Conservation (phyloP, 805 yeast species). For the Debaryomyces maramus region DNA sequence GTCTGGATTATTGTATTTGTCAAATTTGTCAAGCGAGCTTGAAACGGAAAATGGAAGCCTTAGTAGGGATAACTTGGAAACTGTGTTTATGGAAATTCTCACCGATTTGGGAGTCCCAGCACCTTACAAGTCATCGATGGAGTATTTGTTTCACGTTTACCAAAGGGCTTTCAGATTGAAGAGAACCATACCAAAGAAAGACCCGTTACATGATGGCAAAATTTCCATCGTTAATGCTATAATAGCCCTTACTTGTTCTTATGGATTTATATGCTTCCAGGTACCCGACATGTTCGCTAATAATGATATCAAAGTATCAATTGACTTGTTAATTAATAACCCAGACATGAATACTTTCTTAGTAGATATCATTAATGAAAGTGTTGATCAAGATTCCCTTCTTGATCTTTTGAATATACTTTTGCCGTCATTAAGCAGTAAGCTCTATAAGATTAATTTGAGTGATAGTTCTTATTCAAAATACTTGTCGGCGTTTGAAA, state of each 20-base stretch:
- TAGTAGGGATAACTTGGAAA: slow-evolving; percentile 42
- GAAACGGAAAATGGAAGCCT: slow-evolving; percentile 16
- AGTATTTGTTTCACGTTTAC: slow-evolving; percentile 50
- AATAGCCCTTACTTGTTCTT: slow-evolving; percentile 53
- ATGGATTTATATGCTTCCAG: slow-evolving; percentile 68
- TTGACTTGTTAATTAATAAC: slow-evolving; percentile 24
- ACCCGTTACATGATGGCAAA: slow-evolving; percentile 37
- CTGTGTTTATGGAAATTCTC: slow-evolving; percentile 53
- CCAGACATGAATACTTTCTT: slow-evolving; percentile 41
- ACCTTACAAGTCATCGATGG: slow-evolving; percentile 37
- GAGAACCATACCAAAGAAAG: slow-evolving; percentile 44
- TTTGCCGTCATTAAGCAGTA: slow-evolving; percentile 43
- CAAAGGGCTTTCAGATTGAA: slow-evolving; percentile 37
- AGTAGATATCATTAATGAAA: slow-evolving; percentile 53
- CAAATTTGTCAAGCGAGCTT: slow-evolving; percentile 25
- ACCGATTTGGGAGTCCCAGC: slow-evolving; percentile 52
- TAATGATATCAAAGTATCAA: slow-evolving; percentile 31
- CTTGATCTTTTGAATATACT: slow-evolving; percentile 59
- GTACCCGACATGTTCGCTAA: slow-evolving; percentile 61
- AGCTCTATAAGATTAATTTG: slow-evolving; percentile 41
- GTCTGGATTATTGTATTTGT: slow-evolving; percentile 19
- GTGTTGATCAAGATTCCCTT: slow-evolving; percentile 66
- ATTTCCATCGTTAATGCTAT: slow-evolving; percentile 46
- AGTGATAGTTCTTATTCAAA: slow-evolving; percentile 53
- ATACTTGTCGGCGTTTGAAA: slow-evolving; percentile 55